Evolutionary conservation across 345 rosid species (phyloP), one percentile per base, ranked within the genome.

Genomic region (Turritis glabra): DNA sequence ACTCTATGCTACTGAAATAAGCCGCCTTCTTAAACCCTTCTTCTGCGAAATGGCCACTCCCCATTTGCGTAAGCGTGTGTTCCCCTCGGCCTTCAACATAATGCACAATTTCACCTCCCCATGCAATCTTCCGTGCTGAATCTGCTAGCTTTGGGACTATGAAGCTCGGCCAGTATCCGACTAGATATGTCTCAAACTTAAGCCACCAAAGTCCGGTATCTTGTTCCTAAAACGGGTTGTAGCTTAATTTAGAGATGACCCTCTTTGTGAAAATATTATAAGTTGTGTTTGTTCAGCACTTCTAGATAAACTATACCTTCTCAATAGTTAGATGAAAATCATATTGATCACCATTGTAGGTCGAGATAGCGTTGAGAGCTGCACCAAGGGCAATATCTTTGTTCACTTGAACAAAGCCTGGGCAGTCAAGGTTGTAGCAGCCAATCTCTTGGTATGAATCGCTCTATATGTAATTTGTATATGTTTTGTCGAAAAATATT

Each of bases 71-170:
- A 22, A 76, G 44, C 19, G 92, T 85, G 68, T 87, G 88, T 32
- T 59, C 61, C 14, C 81, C 83, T 29, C 35, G 61, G 6, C n/a
- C 73, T 51, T 26, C 75, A 75, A 79, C 22, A 29, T n/a, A n/a
- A 47, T 85, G 82, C 11, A 78, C 83, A 15, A 85, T 83, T 68
- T 88, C 89, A 32, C 89, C 92, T 78, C 92, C 92, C 92, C 89
- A 88, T 53, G 72, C 84, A 3, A 88, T 51, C 81, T 80, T 74
- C 56, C 23, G 80, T 26, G 69, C 76, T 30, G 69, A 72, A n/a
- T 18, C 9, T 51, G 53, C 69, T 75, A 19, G 89, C 88, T 70
- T 83, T 51, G 81, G 76, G 41, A 72, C 76, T 61, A 61, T 62
- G 27, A 19, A 69, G 12, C 79, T 83, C 17, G 92, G 92, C 92